phyloP scores from a whole-genome alignment of 768 basidiomycete genomes.

The Lentinula lateritia region DNA sequence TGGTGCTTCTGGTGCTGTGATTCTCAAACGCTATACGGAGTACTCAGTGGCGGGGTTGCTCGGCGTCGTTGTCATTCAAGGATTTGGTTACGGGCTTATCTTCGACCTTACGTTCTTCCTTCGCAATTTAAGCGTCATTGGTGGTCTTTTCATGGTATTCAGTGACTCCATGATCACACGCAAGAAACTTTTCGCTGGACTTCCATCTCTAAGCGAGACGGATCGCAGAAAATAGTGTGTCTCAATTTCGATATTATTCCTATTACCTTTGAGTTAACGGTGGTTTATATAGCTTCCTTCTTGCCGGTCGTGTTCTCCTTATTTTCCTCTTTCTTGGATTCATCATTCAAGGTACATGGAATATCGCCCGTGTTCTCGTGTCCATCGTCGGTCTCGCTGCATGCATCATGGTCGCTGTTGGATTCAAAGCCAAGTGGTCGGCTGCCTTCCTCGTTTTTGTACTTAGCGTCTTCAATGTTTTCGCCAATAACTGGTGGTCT shows the following conservation, averaged over 20 bases:
- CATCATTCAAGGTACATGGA: conserved; percentile 91
- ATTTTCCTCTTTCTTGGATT: conserved; percentile 99
- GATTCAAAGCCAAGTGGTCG: conserved; percentile 99
- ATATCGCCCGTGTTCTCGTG: conserved; percentile 77
- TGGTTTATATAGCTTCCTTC: conserved; percentile 69
- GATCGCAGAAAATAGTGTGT: conserved; percentile 98
- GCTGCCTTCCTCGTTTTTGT: conserved; percentile 92
- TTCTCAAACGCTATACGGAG: conserved; percentile 83
- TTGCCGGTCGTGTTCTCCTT: conserved; percentile 92
- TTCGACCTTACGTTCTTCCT: conserved; percentile 99
- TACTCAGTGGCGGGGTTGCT: conserved; percentile 87
- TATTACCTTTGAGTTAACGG: conserved; percentile 1
- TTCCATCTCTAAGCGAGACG: conserved; percentile 86
- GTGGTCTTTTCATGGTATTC: conserved; percentile 98
- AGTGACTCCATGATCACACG: conserved; percentile 89
- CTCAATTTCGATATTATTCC: neutral
- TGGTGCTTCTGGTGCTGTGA: conserved; percentile 75
- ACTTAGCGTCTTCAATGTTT: conserved; percentile 92
- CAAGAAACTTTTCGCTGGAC: conserved; percentile 85
- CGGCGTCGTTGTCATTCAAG: conserved; percentile 88
- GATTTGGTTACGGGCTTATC: conserved; percentile 97
- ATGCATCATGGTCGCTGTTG: conserved; percentile 94
- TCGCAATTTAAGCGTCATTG: conserved; percentile 95
- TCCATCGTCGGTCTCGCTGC: conserved; percentile 88
- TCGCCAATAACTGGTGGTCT: conserved; percentile 99